phyloP scores from a whole-genome alignment of 257 asterid species.

The Petunia axillaris region DNA sequence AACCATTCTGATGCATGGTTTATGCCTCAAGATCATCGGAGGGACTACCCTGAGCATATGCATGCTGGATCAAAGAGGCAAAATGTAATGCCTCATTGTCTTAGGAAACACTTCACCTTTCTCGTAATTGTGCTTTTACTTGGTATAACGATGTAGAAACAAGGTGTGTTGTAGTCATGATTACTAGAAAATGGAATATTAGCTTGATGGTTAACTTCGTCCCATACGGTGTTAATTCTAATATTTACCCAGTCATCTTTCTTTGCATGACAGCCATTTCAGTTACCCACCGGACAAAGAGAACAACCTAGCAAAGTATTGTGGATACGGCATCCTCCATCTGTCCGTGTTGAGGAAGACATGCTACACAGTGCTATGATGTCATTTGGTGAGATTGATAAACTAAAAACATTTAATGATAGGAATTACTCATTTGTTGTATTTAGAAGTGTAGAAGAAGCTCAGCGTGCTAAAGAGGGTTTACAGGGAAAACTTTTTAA shows the following conservation, averaged over 20 bases:
- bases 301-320: conserved; percentile 67
- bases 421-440: conserved; percentile 78
- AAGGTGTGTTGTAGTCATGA: too few relatives aligned
- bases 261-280: conserved; percentile 54
- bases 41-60: conserved; percentile 52
- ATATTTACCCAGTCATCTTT: conserved; percentile 13
- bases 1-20: conserved; percentile 56
- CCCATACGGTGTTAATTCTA: conserved; percentile 2
- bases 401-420: conserved; percentile 73
- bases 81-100: conserved; percentile 48
- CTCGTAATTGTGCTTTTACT: too few relatives aligned
- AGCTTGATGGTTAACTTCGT: too few relatives aligned
- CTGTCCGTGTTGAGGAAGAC: conserved; percentile 80
- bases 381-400: conserved; percentile 90
- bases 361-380: conserved; percentile 97
- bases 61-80: conserved; percentile 67
- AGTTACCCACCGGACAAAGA: conserved; percentile 48
- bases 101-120: not conserved
- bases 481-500: conserved; percentile 91
- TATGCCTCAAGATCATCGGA: conserved; percentile 61
- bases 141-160: too few relatives aligned
- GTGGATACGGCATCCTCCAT: conserved; percentile 81
- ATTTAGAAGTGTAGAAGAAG: conserved; percentile 96
- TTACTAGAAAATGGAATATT: too few relatives aligned
- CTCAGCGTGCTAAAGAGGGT: conserved; percentile 92